Evolutionary conservation across 2,329 filamentous ascomycete genomes (phyloP).

Genomic region (Aspergillus clavatus): DNA sequence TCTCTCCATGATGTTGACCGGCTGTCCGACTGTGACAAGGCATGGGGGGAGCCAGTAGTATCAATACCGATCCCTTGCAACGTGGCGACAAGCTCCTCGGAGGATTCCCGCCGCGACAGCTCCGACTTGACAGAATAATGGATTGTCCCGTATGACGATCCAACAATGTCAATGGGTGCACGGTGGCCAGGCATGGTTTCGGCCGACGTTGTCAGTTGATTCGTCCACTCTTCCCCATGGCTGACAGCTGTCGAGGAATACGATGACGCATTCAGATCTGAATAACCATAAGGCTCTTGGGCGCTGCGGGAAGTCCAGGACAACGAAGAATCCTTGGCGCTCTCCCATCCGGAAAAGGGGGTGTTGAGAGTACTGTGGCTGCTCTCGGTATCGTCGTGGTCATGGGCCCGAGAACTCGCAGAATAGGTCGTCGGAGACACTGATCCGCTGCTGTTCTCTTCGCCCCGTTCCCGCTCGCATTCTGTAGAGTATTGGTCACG

Average conservation of each 20-base stretch:
- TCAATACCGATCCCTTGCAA: slow-evolving; percentile 36
- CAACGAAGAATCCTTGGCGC: slow-evolving; percentile 22
- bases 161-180: slow-evolving; percentile 20
- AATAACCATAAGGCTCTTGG: slow-evolving; percentile 21
- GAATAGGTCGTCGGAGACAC: slow-evolving; percentile 25
- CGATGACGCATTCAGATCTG: slow-evolving; percentile 16
- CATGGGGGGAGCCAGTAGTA: slow-evolving; percentile 18
- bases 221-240: slow-evolving; percentile 25
- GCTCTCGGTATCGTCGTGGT: slow-evolving; percentile 6
- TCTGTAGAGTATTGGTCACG: slow-evolving; percentile 28
- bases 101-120: slow-evolving; percentile 29
- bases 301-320: slow-evolving; percentile 27
- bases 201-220: slow-evolving; percentile 16
- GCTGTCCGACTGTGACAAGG: slow-evolving; percentile 24
- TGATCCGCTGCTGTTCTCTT: slow-evolving; percentile 23
- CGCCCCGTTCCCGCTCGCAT: slow-evolving; percentile 16
- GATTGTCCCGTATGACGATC: slow-evolving; percentile 27
- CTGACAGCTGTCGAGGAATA: slow-evolving; percentile 16
- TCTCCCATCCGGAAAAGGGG: slow-evolving; percentile 26
- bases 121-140: slow-evolving; percentile 33
- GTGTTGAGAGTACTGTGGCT: slow-evolving; percentile 15
- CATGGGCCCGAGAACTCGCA: slow-evolving; percentile 13
- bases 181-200: slow-evolving; percentile 17
- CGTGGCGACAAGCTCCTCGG: slow-evolving; percentile 31
- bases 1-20: slow-evolving; percentile 29